Percentiles rank a stretch among this genome's conserved stretches.
Evolutionary conservation across 139 green algal genomes (phyloP).

Genomic region (Bryopsis sp.): DNA sequence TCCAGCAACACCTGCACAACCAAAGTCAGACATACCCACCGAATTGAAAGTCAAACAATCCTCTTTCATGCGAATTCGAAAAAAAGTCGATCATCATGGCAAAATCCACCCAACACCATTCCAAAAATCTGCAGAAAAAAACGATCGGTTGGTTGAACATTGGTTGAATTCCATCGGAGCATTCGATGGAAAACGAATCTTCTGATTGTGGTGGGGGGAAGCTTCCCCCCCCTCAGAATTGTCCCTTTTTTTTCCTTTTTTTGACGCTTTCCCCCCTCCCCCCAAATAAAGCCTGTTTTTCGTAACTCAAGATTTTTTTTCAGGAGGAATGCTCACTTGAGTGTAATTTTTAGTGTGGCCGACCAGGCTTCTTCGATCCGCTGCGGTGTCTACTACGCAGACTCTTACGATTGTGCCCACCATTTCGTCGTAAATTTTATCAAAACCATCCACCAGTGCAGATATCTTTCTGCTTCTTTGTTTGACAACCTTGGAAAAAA

Average conservation of each 20-base stretch:
- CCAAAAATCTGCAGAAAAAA: no score
- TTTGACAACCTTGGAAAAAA: slow-evolving; percentile 30
- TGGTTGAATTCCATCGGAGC: no score
- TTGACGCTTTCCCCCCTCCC: no score
- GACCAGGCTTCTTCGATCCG: slow-evolving; percentile 61
- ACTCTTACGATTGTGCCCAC: slow-evolving; percentile 55
- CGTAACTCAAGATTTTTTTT: no score
- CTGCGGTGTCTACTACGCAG: slow-evolving; percentile 74
- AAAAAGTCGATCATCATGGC: not conserved
- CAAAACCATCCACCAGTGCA: slow-evolving; percentile 57
- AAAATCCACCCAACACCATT: not conserved
- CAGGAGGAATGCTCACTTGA: slow-evolving; percentile 47
- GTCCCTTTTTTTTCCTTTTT: no score
- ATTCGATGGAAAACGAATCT: no score
- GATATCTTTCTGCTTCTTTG: slow-evolving; percentile 52
- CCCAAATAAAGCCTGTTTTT: no score
- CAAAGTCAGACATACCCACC: no score
- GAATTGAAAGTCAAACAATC: not conserved
- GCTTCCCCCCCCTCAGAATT: no score
- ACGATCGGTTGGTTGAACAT: slow-evolving; percentile 2
- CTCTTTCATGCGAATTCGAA: not conserved
- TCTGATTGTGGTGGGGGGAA: no score
- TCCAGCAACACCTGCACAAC: slow-evolving; percentile 53
- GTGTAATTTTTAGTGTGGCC: slow-evolving; percentile 73
- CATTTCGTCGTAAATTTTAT: slow-evolving; percentile 37